Evolutionary conservation across 192 early-diverging fungal genomes (phyloP).

Genomic region (Backusella sp.): DNA sequence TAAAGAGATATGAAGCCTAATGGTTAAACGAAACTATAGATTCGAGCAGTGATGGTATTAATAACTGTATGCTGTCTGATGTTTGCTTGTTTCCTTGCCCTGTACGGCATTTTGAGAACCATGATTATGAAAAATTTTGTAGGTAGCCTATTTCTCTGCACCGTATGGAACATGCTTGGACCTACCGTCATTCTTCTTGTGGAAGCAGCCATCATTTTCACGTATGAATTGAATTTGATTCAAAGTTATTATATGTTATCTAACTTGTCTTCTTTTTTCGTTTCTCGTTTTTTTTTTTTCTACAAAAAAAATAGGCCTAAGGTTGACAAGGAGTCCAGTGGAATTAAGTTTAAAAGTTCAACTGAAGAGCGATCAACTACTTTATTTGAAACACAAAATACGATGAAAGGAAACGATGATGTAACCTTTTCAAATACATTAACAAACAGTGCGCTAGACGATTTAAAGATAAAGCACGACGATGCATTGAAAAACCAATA

Average conservation of each 20-base stretch:
- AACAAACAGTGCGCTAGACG: not conserved
- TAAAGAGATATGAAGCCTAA: not conserved
- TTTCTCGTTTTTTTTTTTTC: not conserved
- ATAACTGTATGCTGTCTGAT: conserved; percentile 8
- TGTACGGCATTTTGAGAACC: conserved; percentile 30
- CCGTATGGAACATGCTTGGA: conserved; percentile 24
- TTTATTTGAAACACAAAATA: not conserved
- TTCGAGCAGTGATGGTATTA: conserved; percentile 18
- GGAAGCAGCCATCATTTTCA: conserved; percentile 28
- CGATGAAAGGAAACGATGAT: not conserved
- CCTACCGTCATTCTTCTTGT: conserved; percentile 1
- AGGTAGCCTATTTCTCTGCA: conserved; percentile 13
- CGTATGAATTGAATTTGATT: not conserved
- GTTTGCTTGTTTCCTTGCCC: conserved; percentile 26
- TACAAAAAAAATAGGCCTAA: not conserved
- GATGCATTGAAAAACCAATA: not conserved
- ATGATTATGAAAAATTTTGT: conserved; percentile 17
- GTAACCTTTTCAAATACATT: not conserved
- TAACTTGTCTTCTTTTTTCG: too few species aligned
- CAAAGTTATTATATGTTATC: not conserved
- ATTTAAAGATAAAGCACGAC: not conserved
- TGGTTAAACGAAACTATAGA: not conserved
- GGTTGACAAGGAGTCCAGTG: not conserved
- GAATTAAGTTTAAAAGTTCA: conserved; percentile 8
- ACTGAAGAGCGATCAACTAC: not conserved